Evolutionary conservation across 306 rosid species (phyloP), one percentile per base, ranked within the genome.

Genomic region (Trifolium subterraneum): DNA sequence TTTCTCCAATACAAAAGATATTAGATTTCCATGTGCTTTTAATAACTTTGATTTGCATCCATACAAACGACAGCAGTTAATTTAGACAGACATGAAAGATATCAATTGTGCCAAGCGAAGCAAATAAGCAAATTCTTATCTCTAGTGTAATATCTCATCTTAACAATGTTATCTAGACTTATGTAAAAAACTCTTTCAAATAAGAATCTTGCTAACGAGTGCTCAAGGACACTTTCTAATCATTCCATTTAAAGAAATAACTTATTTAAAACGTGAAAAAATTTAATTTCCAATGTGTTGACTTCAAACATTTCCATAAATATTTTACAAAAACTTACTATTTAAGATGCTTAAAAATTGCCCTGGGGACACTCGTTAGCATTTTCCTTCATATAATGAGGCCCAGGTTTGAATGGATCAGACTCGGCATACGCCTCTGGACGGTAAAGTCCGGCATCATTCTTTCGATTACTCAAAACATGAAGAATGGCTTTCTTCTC

Each of bases 401-500:
- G 97, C 10, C 96, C 96, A 0, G 97, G 98, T 80, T 87, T 88
- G 80, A 68, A 91, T 45, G 90, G 92, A 74, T 91, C 97, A 8
- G 93, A 42, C 83, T 88, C 92, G 4, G 84, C 86, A 73, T 93
- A 93, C 31, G 94, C 98, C 10, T 91, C 96, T 10, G 92, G 87
- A 35, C 96, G 81, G 81, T 81, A 80, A 81, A 88, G 80, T 69
- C 98, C 97, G 18, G 86, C 66, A 64, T 94, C 95, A 18, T 94
- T 94, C 84, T 91, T 74, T 11, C 95, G 85, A 83, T 91, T 84
- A 71, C 97, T 91, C 74, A 94, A 81, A 76, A 84, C 98, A 19
- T 93, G 98, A 78, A 91, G 90, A 75, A 89, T 86, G 82, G 97
- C 98, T 80, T 93, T 93, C 89, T 91, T 93, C 77, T 71, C 72